Evolutionary conservation across 2,329 filamentous ascomycete genomes (phyloP).

Genomic region (Arthrinium phaeospermum): DNA sequence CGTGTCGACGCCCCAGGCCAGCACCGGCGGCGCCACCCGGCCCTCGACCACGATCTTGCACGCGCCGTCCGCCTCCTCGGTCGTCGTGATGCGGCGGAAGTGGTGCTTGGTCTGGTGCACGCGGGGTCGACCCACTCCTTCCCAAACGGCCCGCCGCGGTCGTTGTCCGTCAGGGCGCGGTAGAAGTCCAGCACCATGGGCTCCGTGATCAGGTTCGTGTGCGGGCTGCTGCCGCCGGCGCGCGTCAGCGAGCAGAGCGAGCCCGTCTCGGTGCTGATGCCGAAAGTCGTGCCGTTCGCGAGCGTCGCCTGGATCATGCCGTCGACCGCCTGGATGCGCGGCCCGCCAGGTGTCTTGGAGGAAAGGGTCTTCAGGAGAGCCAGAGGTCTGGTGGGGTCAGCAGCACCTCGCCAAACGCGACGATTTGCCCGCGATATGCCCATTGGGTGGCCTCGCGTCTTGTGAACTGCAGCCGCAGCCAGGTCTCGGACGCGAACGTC

Average conservation of each 20-base stretch:
- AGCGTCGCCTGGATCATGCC: conserved; percentile 43
- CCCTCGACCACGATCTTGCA: conserved; percentile 52
- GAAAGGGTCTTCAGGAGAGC: conserved; percentile 33
- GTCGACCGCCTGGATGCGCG: conserved; percentile 34
- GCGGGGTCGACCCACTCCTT: conserved; percentile 59
- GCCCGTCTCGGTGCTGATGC: conserved; percentile 50
- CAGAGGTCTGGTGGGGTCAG: conserved; percentile 42
- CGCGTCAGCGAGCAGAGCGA: conserved; percentile 49
- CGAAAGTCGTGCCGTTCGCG: conserved; percentile 45
- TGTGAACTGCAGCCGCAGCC: conserved; percentile 55
- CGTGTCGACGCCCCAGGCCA: conserved; percentile 64
- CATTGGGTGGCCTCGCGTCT: conserved; percentile 53
- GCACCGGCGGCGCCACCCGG: conserved; percentile 65
- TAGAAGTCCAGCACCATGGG: conserved; percentile 61
- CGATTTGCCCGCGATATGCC: conserved; percentile 55
- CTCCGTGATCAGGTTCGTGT: conserved; percentile 49
- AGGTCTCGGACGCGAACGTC: conserved; percentile 42
- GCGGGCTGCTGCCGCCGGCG: conserved; percentile 26
- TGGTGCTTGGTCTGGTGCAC: conserved; percentile 54
- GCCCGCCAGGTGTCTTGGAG: conserved; percentile 24
- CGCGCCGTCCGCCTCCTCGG: conserved; percentile 36
- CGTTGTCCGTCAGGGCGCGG: conserved; percentile 71
- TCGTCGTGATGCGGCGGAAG: conserved; percentile 40
- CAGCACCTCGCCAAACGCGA: conserved; percentile 56
- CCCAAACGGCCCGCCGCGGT: conserved; percentile 59